A percentile compares a stretch with the other conserved stretches of the same genome.
These are phyloP conservation scores for Neurospora sublineolata DNA, from an alignment of 495 filamentous ascomycete genomes.

Conservation along the genomic window DNA sequence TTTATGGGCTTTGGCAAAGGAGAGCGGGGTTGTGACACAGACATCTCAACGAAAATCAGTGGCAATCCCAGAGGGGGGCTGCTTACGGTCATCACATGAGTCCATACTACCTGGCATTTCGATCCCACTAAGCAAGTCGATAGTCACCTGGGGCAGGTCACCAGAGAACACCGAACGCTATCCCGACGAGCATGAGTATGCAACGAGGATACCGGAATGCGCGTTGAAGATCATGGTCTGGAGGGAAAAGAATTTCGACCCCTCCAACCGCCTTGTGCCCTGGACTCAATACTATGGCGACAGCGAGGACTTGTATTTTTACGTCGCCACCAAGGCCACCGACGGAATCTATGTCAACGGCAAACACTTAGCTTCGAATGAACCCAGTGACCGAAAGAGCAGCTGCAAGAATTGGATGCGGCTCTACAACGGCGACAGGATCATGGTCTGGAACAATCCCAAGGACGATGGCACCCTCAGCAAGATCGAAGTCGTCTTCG, in stretches of 20 bases:
- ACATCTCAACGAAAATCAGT: not conserved
- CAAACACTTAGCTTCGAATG: conserved; percentile 39
- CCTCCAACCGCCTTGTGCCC: conserved; percentile 20
- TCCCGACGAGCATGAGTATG: conserved; percentile 38
- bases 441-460: conserved; percentile 43
- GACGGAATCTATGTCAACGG: conserved; percentile 65
- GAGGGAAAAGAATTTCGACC: conserved; percentile 47
- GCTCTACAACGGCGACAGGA: conserved; percentile 59
- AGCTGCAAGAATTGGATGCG: conserved; percentile 45
- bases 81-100: not conserved
- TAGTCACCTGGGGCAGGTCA: conserved; percentile 67
- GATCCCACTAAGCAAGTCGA: conserved; percentile 48
- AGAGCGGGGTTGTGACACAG: not conserved
- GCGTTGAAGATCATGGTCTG: conserved; percentile 70
- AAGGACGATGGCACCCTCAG: conserved; percentile 7
- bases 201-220: conserved; percentile 59
- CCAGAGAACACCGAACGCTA: conserved; percentile 50
- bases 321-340: conserved; percentile 61
- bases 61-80: not conserved
- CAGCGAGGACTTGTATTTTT: conserved; percentile 45
- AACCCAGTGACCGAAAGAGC: conserved; percentile 1
- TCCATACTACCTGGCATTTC: conserved; percentile 34
- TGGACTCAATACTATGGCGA: conserved; percentile 25
- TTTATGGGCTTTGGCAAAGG: not conserved
- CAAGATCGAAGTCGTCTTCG: conserved; percentile 29